Conservation (phyloP, 1,284 basidiomycete genomes). For the Golubevia sp. region DNA sequence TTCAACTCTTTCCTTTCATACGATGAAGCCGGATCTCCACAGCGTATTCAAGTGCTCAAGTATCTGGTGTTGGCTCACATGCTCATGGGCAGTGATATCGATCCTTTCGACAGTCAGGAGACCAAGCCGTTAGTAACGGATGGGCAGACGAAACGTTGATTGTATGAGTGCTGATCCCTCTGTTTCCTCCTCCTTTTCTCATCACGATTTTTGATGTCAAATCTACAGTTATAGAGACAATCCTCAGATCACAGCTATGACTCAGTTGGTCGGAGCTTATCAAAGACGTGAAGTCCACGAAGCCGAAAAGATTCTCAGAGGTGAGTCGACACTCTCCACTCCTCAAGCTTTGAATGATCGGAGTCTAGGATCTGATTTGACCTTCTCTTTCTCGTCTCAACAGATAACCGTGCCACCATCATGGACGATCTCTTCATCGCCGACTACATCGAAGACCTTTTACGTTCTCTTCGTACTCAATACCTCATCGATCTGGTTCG, state of each 20-base stretch:
- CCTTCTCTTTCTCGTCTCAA: slow-evolving; percentile 1
- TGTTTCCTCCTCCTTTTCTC: neutral
- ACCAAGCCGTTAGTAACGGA: slow-evolving; percentile 37
- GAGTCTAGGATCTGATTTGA: neutral
- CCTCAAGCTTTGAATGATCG: neutral
- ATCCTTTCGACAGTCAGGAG: slow-evolving; percentile 59
- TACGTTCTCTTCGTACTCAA: slow-evolving; percentile 88
- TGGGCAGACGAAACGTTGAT: neutral
- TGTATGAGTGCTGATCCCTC: neutral
- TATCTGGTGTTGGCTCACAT: slow-evolving; percentile 58
- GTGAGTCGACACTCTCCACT: neutral
- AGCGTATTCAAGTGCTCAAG: slow-evolving; percentile 55
- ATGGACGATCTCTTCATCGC: slow-evolving; percentile 93
- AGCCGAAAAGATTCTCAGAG: slow-evolving; percentile 46
- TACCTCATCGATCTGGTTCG: slow-evolving; percentile 97
- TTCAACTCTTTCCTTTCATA: slow-evolving; percentile 58
- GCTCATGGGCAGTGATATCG: slow-evolving; percentile 58
- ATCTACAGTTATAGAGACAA: slow-evolving; percentile 42
- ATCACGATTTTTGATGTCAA: neutral
- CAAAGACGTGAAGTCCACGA: slow-evolving; percentile 53
- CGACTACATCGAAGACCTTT: slow-evolving; percentile 89
- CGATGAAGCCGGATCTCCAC: slow-evolving; percentile 55
- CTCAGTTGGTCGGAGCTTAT: slow-evolving; percentile 47
- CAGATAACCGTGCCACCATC: slow-evolving; percentile 89
- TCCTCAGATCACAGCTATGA: slow-evolving; percentile 55